Evolutionary conservation across 2,329 filamentous ascomycete genomes (phyloP).

Genomic region (Hymenoscyphus salicellus): DNA sequence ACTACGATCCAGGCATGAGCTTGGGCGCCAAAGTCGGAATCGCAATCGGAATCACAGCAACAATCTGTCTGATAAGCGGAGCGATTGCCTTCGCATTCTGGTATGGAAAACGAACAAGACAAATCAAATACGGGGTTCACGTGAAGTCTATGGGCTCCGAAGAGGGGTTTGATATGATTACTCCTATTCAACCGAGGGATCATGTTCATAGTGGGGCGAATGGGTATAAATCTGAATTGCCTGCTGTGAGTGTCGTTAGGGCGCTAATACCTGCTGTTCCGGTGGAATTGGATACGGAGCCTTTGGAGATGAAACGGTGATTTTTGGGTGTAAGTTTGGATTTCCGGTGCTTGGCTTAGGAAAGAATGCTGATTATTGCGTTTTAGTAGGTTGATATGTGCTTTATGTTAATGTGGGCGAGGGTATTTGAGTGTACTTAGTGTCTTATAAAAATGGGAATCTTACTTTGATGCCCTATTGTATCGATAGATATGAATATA

Average conservation of each 20-base stretch:
- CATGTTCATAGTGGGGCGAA: too few relatives aligned
- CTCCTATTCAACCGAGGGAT: not conserved
- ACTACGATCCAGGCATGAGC: not conserved
- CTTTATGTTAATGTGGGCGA: too few relatives aligned
- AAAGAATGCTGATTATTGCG: not conserved
- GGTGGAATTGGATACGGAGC: not conserved
- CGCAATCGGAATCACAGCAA: not conserved
- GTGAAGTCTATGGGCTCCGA: not conserved
- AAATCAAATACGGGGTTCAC: not conserved
- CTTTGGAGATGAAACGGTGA: not conserved
- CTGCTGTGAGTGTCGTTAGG: not conserved
- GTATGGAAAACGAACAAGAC: not conserved
- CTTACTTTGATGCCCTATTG: too few relatives aligned
- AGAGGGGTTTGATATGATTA: not conserved
- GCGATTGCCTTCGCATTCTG: not conserved
- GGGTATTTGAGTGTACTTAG: too few relatives aligned
- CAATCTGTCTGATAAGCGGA: not conserved
- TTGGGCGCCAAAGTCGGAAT: not conserved
- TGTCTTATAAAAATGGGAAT: too few relatives aligned
- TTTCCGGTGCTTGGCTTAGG: not conserved
- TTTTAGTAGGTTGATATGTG: too few relatives aligned
- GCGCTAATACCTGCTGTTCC: not conserved
- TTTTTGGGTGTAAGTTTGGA: not conserved
- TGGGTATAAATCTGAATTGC: not conserved
- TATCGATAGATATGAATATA: too few relatives aligned